Conservation (phyloP, 2,329 filamentous ascomycete species). For the Berkeleyomyces basicola region DNA sequence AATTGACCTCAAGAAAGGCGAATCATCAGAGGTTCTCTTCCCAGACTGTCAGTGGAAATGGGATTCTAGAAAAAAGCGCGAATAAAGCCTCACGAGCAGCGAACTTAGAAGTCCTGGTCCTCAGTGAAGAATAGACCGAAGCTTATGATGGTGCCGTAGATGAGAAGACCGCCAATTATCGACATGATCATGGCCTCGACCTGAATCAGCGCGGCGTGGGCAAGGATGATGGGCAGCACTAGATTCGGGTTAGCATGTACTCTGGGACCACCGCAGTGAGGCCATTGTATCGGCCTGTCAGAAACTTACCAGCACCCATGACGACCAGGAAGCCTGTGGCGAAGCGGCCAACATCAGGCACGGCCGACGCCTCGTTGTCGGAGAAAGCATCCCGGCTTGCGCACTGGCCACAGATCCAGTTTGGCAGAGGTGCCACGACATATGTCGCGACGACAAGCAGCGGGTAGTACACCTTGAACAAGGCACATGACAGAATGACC, state of each 20-base stretch:
- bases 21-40: background rate
- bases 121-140: constrained; percentile 98
- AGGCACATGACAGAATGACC: constrained; percentile 90
- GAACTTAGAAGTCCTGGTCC: constrained; percentile 73
- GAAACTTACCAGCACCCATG: constrained; percentile 80
- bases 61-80: background rate
- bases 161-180: constrained; percentile 76
- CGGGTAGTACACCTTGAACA: constrained; percentile 89
- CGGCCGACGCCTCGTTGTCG: constrained; percentile 60
- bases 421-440: constrained; percentile 80
- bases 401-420: constrained; percentile 85
- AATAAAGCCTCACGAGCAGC: background rate
- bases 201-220: constrained; percentile 70
- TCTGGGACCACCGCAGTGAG: background rate
- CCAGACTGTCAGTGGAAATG: background rate
- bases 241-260: background rate
- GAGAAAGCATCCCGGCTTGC: constrained; percentile 93
- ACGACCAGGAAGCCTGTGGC: constrained; percentile 89
- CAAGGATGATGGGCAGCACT: constrained; percentile 80
- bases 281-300: background rate
- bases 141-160: constrained; percentile 96
- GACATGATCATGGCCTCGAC: constrained; percentile 88
- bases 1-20: background rate
- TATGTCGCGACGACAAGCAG: constrained; percentile 93
- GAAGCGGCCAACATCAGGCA: constrained; percentile 90